These are phyloP conservation scores for Globisporangium polare DNA, from an alignment of 352 stramenopile genomes.

Conservation along the genomic window DNA sequence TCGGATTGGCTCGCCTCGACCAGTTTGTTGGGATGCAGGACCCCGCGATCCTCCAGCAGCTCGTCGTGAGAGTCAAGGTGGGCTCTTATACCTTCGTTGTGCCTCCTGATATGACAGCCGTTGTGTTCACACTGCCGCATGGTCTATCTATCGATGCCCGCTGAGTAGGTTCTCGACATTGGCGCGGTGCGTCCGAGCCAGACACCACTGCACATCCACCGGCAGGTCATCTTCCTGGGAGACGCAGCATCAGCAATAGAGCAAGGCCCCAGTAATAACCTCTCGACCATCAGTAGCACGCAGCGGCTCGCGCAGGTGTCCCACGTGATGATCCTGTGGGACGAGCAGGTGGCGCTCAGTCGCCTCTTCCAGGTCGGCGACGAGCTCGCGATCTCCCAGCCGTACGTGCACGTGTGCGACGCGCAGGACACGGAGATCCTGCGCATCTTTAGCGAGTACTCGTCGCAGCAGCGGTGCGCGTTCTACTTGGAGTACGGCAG, in stretches of 20 bases:
- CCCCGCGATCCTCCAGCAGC: conserved; percentile 23
- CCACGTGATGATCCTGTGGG: conserved; percentile 61
- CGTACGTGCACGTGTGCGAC: conserved; percentile 53
- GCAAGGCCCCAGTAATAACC: neutral
- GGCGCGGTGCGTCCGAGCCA: conserved; percentile 60
- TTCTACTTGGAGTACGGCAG: conserved; percentile 73
- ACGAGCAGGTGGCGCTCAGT: conserved; percentile 66
- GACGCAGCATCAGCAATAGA: conserved; percentile 17
- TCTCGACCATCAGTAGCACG: neutral
- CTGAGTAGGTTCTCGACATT: conserved; percentile 48
- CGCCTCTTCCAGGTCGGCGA: conserved; percentile 54
- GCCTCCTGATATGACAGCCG: too few species aligned
- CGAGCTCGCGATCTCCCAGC: conserved; percentile 52
- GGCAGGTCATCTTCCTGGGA: conserved; percentile 60
- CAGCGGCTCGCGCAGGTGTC: conserved; percentile 23
- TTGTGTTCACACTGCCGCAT: too few species aligned
- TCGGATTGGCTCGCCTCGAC: conserved; percentile 12
- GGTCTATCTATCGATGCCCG: too few species aligned
- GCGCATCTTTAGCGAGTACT: conserved; percentile 56
- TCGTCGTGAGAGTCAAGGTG: conserved; percentile 23
- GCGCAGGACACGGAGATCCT: conserved; percentile 42
- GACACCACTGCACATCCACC: conserved; percentile 46
- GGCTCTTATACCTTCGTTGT: too few species aligned
- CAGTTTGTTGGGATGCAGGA: conserved; percentile 18
- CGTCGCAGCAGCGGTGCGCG: conserved; percentile 35